Evolutionary conservation across 2,329 filamentous ascomycete genomes (phyloP).

Genomic region (Pestalotiopsis sp.): DNA sequence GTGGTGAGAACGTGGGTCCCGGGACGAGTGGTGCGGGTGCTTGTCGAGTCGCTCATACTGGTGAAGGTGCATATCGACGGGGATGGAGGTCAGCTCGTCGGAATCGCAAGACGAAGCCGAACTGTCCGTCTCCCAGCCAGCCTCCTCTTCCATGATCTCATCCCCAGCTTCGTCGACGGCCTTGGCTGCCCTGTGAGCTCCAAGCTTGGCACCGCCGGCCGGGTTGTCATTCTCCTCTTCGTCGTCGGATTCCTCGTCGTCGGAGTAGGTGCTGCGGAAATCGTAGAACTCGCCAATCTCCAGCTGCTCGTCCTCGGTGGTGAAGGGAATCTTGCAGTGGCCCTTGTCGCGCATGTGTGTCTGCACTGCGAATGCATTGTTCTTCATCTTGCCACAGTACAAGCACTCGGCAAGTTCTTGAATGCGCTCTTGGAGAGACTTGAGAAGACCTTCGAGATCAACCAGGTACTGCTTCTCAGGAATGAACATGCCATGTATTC

Average conservation of each 20-base stretch:
- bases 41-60: conserved; percentile 72
- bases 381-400: conserved; percentile 81
- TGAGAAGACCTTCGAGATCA: conserved; percentile 78
- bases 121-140: conserved; percentile 94
- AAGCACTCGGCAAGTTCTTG: conserved; percentile 81
- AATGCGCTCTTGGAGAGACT: conserved; percentile 77
- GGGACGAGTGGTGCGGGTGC: conserved; percentile 73
- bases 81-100: conserved; percentile 77
- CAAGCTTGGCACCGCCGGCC: conserved; percentile 68
- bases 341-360: conserved; percentile 97
- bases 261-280: conserved; percentile 93
- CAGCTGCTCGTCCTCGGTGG: conserved; percentile 83
- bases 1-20: conserved; percentile 70
- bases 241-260: conserved; percentile 53
- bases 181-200: conserved; percentile 56
- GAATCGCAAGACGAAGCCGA: conserved; percentile 87
- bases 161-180: conserved; percentile 52
- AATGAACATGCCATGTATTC: conserved; percentile 92
- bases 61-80: conserved; percentile 69
- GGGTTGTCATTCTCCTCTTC: conserved; percentile 53
- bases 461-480: conserved; percentile 84
- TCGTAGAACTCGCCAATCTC: conserved; percentile 97
- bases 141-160: conserved; percentile 52
- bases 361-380: conserved; percentile 77
- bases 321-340: conserved; percentile 95